Conservation (phyloP, 345 rosid species). For the Bruguiera gymnorhiza region DNA sequence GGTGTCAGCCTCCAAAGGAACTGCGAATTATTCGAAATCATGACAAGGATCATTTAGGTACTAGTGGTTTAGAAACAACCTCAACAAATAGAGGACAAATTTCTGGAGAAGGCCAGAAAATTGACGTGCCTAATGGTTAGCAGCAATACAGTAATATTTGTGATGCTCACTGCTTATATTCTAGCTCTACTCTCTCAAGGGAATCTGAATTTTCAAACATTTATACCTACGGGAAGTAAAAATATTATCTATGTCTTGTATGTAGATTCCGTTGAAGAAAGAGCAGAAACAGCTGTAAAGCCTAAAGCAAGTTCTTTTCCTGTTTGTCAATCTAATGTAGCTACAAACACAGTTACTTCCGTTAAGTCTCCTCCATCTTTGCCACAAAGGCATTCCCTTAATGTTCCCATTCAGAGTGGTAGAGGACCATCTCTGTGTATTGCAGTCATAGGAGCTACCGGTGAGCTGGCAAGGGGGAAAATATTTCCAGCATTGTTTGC, state of each 20-base stretch:
- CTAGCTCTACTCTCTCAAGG: too few species aligned
- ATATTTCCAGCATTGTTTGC: slow-evolving; percentile 77
- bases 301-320: slow-evolving; percentile 18
- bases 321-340: slow-evolving; percentile 12
- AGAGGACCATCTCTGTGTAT: slow-evolving; percentile 57
- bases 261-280: slow-evolving; percentile 28
- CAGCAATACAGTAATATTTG: too few species aligned
- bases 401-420: slow-evolving; percentile 25
- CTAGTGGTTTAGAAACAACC: slow-evolving; percentile 32
- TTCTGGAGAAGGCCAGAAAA: slow-evolving; percentile 15
- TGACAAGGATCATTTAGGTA: slow-evolving; percentile 20
- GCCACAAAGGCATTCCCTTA: slow-evolving; percentile 24
- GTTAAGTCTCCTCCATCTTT: slow-evolving; percentile 10
- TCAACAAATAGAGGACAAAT: slow-evolving; percentile 25
- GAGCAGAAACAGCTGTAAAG: slow-evolving; percentile 12
- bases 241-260: background rate
- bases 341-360: slow-evolving; percentile 10
- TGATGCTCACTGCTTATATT: too few species aligned
- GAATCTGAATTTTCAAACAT: too few species aligned
- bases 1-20: slow-evolving; percentile 27
- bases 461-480: slow-evolving; percentile 63
- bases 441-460: slow-evolving; percentile 75
- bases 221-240: background rate
- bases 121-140: slow-evolving; percentile 23
- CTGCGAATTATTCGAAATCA: slow-evolving; percentile 35